Conservation (phyloP, 2,329 filamentous ascomycete species). For the Diaporthe australafricana region DNA sequence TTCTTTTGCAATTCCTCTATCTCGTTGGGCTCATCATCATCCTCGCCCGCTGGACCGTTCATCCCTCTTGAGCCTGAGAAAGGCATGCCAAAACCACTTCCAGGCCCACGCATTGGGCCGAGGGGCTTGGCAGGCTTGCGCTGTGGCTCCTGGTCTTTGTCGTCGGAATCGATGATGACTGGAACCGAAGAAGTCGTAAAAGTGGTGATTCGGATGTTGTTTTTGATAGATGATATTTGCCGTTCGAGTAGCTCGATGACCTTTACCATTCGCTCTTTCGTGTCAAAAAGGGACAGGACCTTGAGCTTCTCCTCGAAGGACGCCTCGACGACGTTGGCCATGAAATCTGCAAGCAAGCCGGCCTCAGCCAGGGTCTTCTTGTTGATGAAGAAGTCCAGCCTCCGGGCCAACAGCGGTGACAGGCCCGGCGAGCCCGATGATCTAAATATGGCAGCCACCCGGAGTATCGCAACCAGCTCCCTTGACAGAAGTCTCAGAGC, state of each 20-base stretch:
- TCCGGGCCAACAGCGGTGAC: constrained; percentile 85
- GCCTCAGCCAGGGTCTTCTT: constrained; percentile 86
- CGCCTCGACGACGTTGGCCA: constrained; percentile 91
- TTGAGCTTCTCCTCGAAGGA: constrained; percentile 92
- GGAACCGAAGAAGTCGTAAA: constrained; percentile 76
- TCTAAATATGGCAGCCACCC: constrained; percentile 86
- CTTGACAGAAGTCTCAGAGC: constrained; percentile 86
- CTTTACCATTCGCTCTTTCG: constrained; percentile 81
- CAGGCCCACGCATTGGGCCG: constrained; percentile 39
- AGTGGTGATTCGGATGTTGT: constrained; percentile 86
- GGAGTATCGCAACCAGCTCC: constrained; percentile 86
- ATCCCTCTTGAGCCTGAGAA: constrained; percentile 45
- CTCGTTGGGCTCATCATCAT: constrained; percentile 88
- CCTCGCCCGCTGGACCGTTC: constrained; percentile 59
- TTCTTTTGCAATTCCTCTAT: constrained; percentile 92
- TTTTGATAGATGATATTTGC: constrained; percentile 86
- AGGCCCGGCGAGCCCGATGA: constrained; percentile 72
- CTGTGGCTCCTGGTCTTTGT: constrained; percentile 62
- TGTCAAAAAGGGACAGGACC: constrained; percentile 82
- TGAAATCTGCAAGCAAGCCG: constrained; percentile 91
- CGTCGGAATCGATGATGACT: constrained; percentile 67
- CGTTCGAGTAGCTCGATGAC: constrained; percentile 87
- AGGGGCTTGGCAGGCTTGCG: constrained; percentile 45
- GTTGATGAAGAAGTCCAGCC: constrained; percentile 88
- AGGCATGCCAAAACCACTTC: constrained; percentile 41